A percentile compares a stretch with the other conserved stretches of the same genome.
Conservation (phyloP, 306 rosid species). For the Dalbergia oliveri region DNA sequence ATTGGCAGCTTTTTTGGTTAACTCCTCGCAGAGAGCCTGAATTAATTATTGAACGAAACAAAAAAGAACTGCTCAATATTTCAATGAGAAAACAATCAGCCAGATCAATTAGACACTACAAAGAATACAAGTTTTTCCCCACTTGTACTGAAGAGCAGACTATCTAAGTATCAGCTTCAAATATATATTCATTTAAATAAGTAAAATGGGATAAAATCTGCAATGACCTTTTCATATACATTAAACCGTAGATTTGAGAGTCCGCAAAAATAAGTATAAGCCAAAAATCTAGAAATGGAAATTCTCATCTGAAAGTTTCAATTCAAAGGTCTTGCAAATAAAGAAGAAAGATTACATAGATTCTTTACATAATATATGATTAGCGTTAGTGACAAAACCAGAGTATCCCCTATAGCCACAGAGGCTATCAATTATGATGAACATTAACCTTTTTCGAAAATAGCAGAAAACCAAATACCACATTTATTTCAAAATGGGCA, state of each 20-base stretch:
- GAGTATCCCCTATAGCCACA: neutral
- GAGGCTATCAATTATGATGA: conserved; percentile 11
- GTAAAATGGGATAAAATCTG: neutral
- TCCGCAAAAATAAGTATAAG: neutral
- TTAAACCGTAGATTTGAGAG: neutral
- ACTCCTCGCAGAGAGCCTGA: conserved; percentile 93
- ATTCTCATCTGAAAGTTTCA: conserved; percentile 19
- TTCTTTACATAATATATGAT: neutral
- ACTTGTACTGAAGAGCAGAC: neutral
- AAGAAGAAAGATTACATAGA: neutral
- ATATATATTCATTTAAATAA: neutral
- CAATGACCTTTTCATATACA: conserved; percentile 7
- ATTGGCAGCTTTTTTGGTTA: conserved; percentile 79
- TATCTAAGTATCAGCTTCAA: neutral
- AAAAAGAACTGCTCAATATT: conserved; percentile 32
- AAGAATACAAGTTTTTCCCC: neutral
- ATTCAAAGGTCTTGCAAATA: neutral
- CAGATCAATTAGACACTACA: conserved; percentile 24
- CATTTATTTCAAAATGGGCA: conserved; percentile 2
- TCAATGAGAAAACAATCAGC: conserved; percentile 33
- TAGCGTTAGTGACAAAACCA: neutral
- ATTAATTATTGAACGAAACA: conserved; percentile 16
- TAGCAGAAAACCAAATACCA: neutral
- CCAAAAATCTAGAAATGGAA: conserved; percentile 13
- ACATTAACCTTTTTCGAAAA: neutral